Evolutionary conservation across 192 early-diverging fungal genomes (phyloP), one percentile per base, ranked within the genome.

Genomic region (Backusella psychrophila): DNA sequence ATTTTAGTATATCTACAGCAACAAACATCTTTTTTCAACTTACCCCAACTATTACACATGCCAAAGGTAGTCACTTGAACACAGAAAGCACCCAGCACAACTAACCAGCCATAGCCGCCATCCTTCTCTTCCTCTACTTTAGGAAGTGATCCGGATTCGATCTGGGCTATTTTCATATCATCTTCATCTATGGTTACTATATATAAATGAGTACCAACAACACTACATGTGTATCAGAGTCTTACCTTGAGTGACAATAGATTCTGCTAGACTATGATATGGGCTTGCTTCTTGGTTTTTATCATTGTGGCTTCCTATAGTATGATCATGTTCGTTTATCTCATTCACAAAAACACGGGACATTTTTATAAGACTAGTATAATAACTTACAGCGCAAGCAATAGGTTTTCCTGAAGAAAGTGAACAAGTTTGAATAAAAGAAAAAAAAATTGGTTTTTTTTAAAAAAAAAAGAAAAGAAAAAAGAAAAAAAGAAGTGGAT

Each of bases 1-100:
- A 23, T 14, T 4, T 23, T 26, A 59, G 21, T 44, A 17, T 44
- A 17, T 44, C 15, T 0, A 17, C 12, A 49, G 38, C 35, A 38
- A 59, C 72, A 49, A 73, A 59, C 49, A 44, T 44, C 1, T 44
- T 44, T 42, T 14, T 44, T 44, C 14, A 14, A 59, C 8, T 21
- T 41, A 69, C 9, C 19, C 74, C 74, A 75, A 36, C 74, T 67
- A 31, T 41, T 46, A 42, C 31, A 15, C 29, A 31, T 44, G 26
- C 74, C 74, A 75, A 67, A 75, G n/a, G 21, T 34, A 1, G 74
- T 75, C 2, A 75, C 19, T 68, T 84, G 83, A 23, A 84, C 79
- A 67, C 79, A 71, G 49, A 84, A 81, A 26, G 77, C 83, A 23
- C 83, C 83, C 52, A 81, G 71, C n/a, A 84, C 83, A n/a, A 84